Percentiles rank a stretch among this genome's conserved stretches.
Conservation (phyloP, 352 stramenopile genomes). For the Phytophthora syringae region DNA sequence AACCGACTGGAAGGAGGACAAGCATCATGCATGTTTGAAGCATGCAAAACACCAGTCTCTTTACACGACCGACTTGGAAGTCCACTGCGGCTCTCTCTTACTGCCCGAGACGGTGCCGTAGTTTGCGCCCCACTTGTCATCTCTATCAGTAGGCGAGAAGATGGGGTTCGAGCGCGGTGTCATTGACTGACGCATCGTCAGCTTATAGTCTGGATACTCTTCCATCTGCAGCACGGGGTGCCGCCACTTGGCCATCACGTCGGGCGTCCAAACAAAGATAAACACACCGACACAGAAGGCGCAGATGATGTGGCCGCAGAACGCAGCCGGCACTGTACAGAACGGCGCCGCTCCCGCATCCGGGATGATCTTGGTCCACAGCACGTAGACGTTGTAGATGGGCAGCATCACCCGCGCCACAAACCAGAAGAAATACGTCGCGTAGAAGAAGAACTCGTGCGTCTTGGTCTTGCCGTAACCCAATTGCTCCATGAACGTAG, state of each 20-base stretch:
- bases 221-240: conserved; percentile 68
- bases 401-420: conserved; percentile 73
- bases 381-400: conserved; percentile 81
- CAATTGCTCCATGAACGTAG: conserved; percentile 82
- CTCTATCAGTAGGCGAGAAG: conserved; percentile 31
- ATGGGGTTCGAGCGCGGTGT: conserved; percentile 71
- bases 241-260: conserved; percentile 80
- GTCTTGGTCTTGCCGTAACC: conserved; percentile 67
- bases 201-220: conserved; percentile 81
- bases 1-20: background rate
- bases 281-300: conserved; percentile 86
- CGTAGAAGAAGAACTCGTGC: conserved; percentile 76
- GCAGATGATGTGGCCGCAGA: conserved; percentile 84
- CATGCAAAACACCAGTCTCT: conserved; percentile 14
- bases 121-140: conserved; percentile 26
- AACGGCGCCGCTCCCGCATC: conserved; percentile 42
- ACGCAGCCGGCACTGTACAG: conserved; percentile 67
- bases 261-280: conserved; percentile 84
- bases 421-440: conserved; percentile 83
- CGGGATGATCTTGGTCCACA: conserved; percentile 80
- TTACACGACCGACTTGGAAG: conserved; percentile 40
- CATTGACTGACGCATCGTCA: conserved; percentile 80
- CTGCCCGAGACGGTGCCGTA: conserved; percentile 48
- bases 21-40: conserved; percentile 25
- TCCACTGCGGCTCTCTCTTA: conserved; percentile 37